phyloP scores from a whole-genome alignment of 1,284 basidiomycete genomes.

The Sparassis latifolia region DNA sequence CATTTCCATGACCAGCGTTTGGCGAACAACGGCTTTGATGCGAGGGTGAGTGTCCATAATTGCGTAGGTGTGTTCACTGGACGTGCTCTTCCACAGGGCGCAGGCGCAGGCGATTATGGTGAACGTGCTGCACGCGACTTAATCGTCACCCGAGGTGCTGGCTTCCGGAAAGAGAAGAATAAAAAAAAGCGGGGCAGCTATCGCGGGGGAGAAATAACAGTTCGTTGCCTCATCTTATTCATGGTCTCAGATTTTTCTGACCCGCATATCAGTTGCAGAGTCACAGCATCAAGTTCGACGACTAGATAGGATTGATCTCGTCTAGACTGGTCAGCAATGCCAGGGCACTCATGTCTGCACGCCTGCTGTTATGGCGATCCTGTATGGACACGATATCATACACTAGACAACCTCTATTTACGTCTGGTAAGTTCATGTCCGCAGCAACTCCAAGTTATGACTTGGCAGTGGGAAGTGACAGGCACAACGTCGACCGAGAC shows the following conservation, averaged over 20 bases:
- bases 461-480: no score
- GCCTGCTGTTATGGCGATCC: no score
- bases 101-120: conserved; percentile 77
- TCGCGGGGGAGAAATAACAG: conserved; percentile 87
- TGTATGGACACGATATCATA: no score
- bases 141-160: conserved; percentile 88
- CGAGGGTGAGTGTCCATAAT: conserved; percentile 49
- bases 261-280: conserved; percentile 53
- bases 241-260: conserved; percentile 5
- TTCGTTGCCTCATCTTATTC: conserved; percentile 31
- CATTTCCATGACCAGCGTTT: conserved; percentile 50
- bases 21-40: conserved; percentile 79
- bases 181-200: conserved; percentile 98
- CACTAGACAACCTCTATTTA: no score
- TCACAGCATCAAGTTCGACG: conserved; percentile 81
- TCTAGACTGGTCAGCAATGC: no score
- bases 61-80: conserved; percentile 9
- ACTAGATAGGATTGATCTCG: no score
- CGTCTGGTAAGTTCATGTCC: no score
- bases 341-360: no score
- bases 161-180: conserved; percentile 98
- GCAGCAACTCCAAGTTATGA: no score
- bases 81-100: conserved; percentile 37
- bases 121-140: conserved; percentile 81
- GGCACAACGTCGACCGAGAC: no score